A percentile compares a stretch with the other conserved stretches of the same genome.
phyloP scores from a whole-genome alignment of 2,329 filamentous ascomycete genomes.

The Venturia carpophila region DNA sequence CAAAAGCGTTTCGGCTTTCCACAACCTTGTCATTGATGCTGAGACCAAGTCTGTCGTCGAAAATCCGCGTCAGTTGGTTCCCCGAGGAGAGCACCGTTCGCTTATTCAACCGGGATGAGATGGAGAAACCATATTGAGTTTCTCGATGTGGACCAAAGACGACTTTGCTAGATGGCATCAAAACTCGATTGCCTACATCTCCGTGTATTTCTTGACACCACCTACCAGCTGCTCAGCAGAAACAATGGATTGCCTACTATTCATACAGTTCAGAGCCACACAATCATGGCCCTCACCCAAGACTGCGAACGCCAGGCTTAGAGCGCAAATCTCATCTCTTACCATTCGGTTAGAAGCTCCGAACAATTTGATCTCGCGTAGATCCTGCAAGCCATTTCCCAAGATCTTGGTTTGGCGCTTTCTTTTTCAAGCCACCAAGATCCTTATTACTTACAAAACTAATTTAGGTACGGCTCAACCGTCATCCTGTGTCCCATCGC shows the following conservation, averaged over 20 bases:
- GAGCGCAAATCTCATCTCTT: background rate
- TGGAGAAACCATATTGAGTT: background rate
- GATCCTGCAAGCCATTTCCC: background rate
- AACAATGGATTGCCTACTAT: background rate
- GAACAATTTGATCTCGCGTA: background rate
- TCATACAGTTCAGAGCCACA: background rate
- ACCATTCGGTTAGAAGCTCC: background rate
- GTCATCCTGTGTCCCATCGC: background rate
- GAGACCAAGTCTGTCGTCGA: background rate
- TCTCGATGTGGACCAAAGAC: background rate
- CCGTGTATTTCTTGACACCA: background rate
- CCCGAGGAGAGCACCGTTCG: background rate
- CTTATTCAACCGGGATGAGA: background rate
- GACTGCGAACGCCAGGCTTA: background rate
- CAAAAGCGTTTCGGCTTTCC: conserved; percentile 11
- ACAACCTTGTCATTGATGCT: conserved; percentile 1
- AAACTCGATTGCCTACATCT: background rate
- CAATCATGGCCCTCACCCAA: background rate
- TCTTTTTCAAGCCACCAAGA: background rate
- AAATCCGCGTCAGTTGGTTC: background rate
- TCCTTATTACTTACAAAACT: background rate
- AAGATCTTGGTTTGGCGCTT: too few species aligned
- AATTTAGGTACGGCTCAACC: background rate
- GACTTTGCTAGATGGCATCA: background rate
- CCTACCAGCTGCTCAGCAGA: background rate